A percentile compares a stretch with the other conserved stretches of the same genome.
Evolutionary conservation across 106 monocot species (phyloP).

Genomic region (Xerophyta viscosa): DNA sequence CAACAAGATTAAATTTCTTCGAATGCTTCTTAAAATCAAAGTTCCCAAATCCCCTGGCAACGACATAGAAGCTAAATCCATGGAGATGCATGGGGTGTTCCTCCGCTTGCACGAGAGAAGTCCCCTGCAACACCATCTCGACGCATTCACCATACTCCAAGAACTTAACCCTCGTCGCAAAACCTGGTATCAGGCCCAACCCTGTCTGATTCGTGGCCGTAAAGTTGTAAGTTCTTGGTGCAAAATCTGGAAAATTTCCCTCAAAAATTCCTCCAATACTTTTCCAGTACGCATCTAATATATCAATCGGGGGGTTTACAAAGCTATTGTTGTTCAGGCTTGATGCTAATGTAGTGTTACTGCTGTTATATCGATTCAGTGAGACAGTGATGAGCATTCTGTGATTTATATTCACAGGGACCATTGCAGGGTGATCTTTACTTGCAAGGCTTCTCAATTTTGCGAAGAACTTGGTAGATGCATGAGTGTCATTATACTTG

Average conservation of each 20-base stretch:
- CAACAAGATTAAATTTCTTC: constrained; percentile 40
- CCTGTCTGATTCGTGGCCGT: constrained; percentile 11
- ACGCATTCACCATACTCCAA: constrained; percentile 42
- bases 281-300: constrained; percentile 48
- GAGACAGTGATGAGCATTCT: constrained; percentile 26
- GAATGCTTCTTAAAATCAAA: constrained; percentile 15
- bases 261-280: constrained; percentile 26
- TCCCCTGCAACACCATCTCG: constrained; percentile 66
- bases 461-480: constrained; percentile 21
- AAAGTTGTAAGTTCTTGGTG: constrained; percentile 39
- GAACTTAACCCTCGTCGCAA: constrained; percentile 46
- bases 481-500: constrained; percentile 15
- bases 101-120: constrained; percentile 39
- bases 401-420: constrained; percentile 26
- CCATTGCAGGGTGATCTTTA: constrained; percentile 11
- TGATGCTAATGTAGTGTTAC: constrained; percentile 1
- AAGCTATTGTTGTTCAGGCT: constrained; percentile 73
- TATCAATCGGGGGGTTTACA: constrained; percentile 28
- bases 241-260: constrained; percentile 45
- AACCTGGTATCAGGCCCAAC: constrained; percentile 4
- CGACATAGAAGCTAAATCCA: constrained; percentile 56
- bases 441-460: constrained; percentile 24
- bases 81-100: constrained; percentile 65
- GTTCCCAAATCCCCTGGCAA: constrained; percentile 70
- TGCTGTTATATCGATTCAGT: constrained; percentile 19